These are phyloP conservation scores for Phaseolus coccineus DNA, from an alignment of 331 rosid species.

Conservation along the genomic window DNA sequence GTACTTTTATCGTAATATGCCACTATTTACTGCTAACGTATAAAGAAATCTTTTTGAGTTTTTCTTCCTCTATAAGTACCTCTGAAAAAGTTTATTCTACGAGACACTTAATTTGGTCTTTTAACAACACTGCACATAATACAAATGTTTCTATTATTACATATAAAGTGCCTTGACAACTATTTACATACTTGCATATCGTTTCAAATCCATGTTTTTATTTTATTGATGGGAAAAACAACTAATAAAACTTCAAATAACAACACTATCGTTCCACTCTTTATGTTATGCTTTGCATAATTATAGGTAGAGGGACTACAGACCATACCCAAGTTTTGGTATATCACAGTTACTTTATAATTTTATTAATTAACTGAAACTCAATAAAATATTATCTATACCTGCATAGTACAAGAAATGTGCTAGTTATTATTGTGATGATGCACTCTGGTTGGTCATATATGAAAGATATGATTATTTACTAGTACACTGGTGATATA, in stretches of 20 bases:
- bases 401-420: not conserved
- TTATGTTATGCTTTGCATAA: slow-evolving; percentile 6
- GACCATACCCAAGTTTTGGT: not conserved
- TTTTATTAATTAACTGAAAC: slow-evolving; percentile 16
- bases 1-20: too few species aligned
- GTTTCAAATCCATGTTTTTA: not conserved
- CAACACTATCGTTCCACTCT: not conserved
- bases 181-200: not conserved
- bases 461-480: not conserved
- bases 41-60: too few species aligned
- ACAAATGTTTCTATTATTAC: not conserved
- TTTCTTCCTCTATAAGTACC: too few species aligned
- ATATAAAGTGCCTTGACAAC: slow-evolving; percentile 3
- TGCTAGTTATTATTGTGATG: too few species aligned
- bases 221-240: not conserved
- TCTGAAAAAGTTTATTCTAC: too few species aligned
- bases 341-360: slow-evolving; percentile 18
- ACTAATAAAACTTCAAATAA: not conserved
- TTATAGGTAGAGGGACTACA: not conserved
- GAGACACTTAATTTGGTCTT: not conserved
- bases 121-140: not conserved
- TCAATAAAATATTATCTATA: not conserved
- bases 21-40: too few species aligned
- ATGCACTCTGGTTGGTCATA: not conserved
- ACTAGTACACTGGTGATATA: too few species aligned